Evolutionary conservation across 805 yeast species (phyloP).

Genomic region (Ogataea naganishii): DNA sequence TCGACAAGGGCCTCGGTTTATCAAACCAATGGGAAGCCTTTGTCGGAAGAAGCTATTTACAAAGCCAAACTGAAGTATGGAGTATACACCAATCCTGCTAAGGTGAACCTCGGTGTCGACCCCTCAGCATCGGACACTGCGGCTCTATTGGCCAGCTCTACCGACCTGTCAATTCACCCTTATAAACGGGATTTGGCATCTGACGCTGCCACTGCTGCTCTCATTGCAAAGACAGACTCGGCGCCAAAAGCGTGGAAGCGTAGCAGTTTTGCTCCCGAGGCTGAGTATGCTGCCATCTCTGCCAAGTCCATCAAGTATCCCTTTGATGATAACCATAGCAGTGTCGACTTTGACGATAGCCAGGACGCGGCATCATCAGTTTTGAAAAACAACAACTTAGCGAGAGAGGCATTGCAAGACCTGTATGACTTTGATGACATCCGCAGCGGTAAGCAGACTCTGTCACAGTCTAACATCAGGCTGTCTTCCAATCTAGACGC

Average conservation of each 20-base stretch:
- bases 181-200: slow-evolving; percentile 52
- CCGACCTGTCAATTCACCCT: slow-evolving; percentile 55
- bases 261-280: slow-evolving; percentile 33
- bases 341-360: slow-evolving; percentile 28
- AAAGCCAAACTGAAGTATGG: slow-evolving; percentile 69
- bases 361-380: slow-evolving; percentile 35
- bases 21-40: slow-evolving; percentile 61
- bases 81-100: slow-evolving; percentile 43
- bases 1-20: slow-evolving; percentile 36
- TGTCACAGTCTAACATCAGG: slow-evolving; percentile 14
- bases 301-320: slow-evolving; percentile 26
- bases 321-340: slow-evolving; percentile 17
- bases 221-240: slow-evolving; percentile 35
- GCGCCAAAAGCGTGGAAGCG: slow-evolving; percentile 42
- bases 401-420: slow-evolving; percentile 29
- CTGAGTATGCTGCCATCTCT: slow-evolving; percentile 35
- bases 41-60: slow-evolving; percentile 67
- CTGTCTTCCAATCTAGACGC: slow-evolving; percentile 10
- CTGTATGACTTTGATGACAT: slow-evolving; percentile 34
- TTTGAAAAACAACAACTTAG: slow-evolving; percentile 22
- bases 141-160: slow-evolving; percentile 62
- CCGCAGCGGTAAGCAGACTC: slow-evolving; percentile 28
- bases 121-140: slow-evolving; percentile 68
- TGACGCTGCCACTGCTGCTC: slow-evolving; percentile 63
- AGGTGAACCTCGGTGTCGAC: slow-evolving; percentile 50